These are phyloP conservation scores for Barnettozyma hawaiiensis DNA, from an alignment of 1,139 yeast species.

Conservation along the genomic window DNA sequence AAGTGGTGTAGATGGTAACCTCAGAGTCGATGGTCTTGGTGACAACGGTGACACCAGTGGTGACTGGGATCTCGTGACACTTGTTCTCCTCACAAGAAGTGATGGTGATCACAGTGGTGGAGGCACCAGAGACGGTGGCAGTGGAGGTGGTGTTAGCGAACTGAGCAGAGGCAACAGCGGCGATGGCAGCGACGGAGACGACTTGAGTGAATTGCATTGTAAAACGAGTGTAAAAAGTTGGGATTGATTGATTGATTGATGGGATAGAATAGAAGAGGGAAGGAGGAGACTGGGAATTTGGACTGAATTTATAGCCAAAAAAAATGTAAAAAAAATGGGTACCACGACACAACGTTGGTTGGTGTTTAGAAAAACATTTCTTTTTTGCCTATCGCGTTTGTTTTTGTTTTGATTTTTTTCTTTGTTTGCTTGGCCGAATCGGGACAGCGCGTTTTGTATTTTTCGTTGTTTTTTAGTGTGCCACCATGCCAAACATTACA, in stretches of 20 bases:
- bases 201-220: constrained; percentile 25
- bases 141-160: constrained; percentile 25
- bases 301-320: neutral
- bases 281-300: neutral
- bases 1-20: constrained; percentile 30
- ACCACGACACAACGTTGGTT: neutral
- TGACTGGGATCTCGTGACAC: constrained; percentile 34
- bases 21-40: constrained; percentile 29
- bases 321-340: too few species aligned
- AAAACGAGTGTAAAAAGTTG: constrained; percentile 25
- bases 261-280: too few species aligned
- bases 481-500: too few species aligned
- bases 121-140: constrained; percentile 15
- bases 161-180: constrained; percentile 24
- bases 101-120: constrained; percentile 34
- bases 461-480: too few species aligned
- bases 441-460: too few species aligned
- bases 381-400: too few species aligned
- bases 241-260: too few species aligned
- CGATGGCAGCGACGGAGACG: constrained; percentile 22
- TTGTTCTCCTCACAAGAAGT: constrained; percentile 39
- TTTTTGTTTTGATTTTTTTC: too few species aligned
- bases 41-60: constrained; percentile 38
- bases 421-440: constrained; percentile 2
- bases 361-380: too few species aligned